These are phyloP conservation scores for Ilyonectria robusta DNA, from an alignment of 2,329 filamentous ascomycete species.

Conservation along the genomic window DNA sequence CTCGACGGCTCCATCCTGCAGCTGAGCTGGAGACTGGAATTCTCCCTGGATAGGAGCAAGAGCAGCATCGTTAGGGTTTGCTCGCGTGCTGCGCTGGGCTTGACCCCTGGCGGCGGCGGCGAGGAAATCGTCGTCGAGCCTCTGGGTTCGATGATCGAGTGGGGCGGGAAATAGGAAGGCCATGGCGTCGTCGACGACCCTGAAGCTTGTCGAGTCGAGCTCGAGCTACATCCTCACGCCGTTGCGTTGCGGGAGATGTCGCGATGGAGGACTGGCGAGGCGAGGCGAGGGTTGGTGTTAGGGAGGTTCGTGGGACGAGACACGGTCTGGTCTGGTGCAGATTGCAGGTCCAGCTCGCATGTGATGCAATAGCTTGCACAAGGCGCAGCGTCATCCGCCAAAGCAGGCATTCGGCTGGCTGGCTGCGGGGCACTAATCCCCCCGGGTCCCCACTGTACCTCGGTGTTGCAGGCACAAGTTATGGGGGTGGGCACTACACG, in stretches of 20 bases:
- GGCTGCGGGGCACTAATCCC: slow-evolving; percentile 49
- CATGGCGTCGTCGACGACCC: slow-evolving; percentile 54
- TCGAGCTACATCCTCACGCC: slow-evolving; percentile 46
- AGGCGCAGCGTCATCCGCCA: slow-evolving; percentile 37
- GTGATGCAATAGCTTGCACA: slow-evolving; percentile 48
- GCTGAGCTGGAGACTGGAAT: slow-evolving; percentile 25
- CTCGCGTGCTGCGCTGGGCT: slow-evolving; percentile 42
- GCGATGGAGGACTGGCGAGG: slow-evolving; percentile 27
- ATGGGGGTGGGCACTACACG: slow-evolving; percentile 18
- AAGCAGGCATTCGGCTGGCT: slow-evolving; percentile 34
- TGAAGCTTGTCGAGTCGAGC: slow-evolving; percentile 36
- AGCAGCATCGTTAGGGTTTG: slow-evolving; percentile 41
- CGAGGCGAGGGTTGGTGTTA: slow-evolving; percentile 23
- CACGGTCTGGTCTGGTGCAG: slow-evolving; percentile 23
- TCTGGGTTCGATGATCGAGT: slow-evolving; percentile 46
- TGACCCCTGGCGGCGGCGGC: slow-evolving; percentile 35
- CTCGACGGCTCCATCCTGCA: slow-evolving; percentile 34
- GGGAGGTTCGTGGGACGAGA: slow-evolving; percentile 1
- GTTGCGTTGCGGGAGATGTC: slow-evolving; percentile 33
- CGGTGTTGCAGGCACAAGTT: slow-evolving; percentile 23
- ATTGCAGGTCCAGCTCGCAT: slow-evolving; percentile 41
- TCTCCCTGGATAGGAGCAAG: slow-evolving; percentile 36
- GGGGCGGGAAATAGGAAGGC: slow-evolving; percentile 56
- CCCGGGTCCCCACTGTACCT: slow-evolving; percentile 39
- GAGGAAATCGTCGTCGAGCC: slow-evolving; percentile 47